Evolutionary conservation across 2,329 filamentous ascomycete species (phyloP), one percentile per base, ranked within the genome.

Genomic region (Alternaria burnsii): DNA sequence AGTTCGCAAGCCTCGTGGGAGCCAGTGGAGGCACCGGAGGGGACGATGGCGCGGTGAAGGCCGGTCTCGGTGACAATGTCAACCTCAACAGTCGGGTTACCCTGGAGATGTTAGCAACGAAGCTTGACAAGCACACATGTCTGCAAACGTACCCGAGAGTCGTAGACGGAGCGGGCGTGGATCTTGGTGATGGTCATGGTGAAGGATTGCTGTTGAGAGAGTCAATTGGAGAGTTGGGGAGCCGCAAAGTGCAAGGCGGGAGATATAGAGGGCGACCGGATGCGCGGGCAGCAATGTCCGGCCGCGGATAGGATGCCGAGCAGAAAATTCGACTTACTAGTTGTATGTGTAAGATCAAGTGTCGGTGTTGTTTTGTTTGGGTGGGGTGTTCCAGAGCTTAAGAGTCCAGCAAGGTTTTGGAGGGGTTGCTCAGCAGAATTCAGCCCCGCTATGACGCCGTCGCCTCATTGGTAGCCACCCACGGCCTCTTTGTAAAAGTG

Each of bases 61-160:
- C 94, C 94, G 76, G 91, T 96, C 86, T 97, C 93, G 75, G 94
- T 97, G 84, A 97, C 91, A 75, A 97, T 89, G 81, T 97, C 94
- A 77, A 98, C 94, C 88, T 98, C 94, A 79, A 97, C 94, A 80
- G 95, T 99, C 78, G 95, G 95, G 90, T 99, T 99, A 81, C 88
- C 88, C 70, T 72, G 38, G 44, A 38, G 20, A 30, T 14, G 58
- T 71, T 52, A 72, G 62, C 51, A 36, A 30, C 40, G 38, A 43
- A 38, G 44, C 20, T 26, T 56, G 9, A 28, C 26, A 41, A 28
- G 52, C 24, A 20, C 18, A 47, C 7, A 40, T 51, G 5, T 22
- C 16, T 22, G 30, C 9, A 34, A 16, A 66, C 70, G 22, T 71
- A 72, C 70, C 73, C 95, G 94, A 82, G 95, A 98, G 88, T 99